Evolutionary conservation across 73 alveolate species (phyloP), one percentile per base, ranked within the genome.

Genomic region (Paramecium octaurelia): DNA sequence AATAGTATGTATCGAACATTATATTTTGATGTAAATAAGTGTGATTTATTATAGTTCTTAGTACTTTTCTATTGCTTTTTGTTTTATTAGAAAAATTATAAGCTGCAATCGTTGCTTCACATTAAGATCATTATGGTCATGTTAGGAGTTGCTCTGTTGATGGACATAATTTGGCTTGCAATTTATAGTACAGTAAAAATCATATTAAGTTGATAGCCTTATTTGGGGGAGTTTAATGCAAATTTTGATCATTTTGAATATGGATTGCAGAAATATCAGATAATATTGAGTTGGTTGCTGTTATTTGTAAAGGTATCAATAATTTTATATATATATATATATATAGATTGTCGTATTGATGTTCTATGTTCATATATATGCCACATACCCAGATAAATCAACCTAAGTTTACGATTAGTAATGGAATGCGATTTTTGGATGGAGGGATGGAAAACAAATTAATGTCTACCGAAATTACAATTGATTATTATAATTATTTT

Each of bases 381-480:
- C 91, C 1, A 80, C 57, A 5, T 80, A 80, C 10, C 91, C 91
- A 43, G 91, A 80, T 80, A 80, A 80, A 80, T 80, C 36, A 11
- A 80, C 91, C 5, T 46, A 80, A 80, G 91, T 80, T 4, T 80
- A 80, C 46, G 91, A 80, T 46, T 42, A 80, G 27, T 46, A 80
- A 24, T 80, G 91, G 91, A 31, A 40, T 34, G 27, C 91, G 1
- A 80, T 80, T 10, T 80, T 80, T 80, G 91, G 91, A 64, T 64
- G 84, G 84, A 64, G n/a, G 12, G 46, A 34, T 34, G 21, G 18
- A n/a, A 64, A 27, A 18, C 14, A 64, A 64, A 12, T 64, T 27
- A 64, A 64, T 34, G 84, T 64, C 16, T 64, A 64, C 35, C 7
- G 12, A 34, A 64, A 64, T 64, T 64, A 64, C 27, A 64, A 31